Percentiles rank a stretch among this genome's conserved stretches.
These are phyloP conservation scores for Hymenoscyphus albidus DNA, from an alignment of 2,329 filamentous ascomycete species.

Conservation along the genomic window DNA sequence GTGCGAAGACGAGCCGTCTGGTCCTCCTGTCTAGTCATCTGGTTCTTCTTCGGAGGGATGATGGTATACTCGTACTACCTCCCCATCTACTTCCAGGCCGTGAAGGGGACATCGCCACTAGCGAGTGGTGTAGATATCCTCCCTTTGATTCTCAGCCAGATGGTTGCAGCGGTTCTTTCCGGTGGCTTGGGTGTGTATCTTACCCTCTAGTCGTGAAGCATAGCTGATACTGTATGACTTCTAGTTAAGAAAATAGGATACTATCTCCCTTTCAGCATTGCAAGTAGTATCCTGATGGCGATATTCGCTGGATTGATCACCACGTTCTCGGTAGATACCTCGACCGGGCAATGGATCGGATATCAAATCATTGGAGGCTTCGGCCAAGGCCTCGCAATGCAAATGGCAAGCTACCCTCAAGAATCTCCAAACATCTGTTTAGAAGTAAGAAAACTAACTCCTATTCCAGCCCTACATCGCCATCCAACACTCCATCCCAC, in stretches of 20 bases:
- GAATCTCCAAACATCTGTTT: not conserved
- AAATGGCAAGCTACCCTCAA: conserved; percentile 25
- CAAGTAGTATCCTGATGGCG: conserved; percentile 28
- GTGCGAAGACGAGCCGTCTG: conserved; percentile 23
- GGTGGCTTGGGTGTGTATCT: conserved; percentile 14
- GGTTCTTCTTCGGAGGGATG: conserved; percentile 13
- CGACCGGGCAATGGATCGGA: conserved; percentile 17
- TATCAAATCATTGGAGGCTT: conserved; percentile 22
- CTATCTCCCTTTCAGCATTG: conserved; percentile 31
- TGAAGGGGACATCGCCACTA: conserved; percentile 25
- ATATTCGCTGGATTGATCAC: conserved; percentile 34
- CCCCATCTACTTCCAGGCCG: conserved; percentile 34
- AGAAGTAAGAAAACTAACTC: not conserved
- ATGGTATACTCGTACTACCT: conserved; percentile 18
- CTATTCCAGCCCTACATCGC: conserved; percentile 14
- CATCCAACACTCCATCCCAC: not conserved
- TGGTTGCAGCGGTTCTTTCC: conserved; percentile 17
- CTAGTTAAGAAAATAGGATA: conserved; percentile 35
- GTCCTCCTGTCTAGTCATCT: conserved; percentile 11
- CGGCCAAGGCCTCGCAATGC: conserved; percentile 15
- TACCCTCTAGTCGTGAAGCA: not conserved
- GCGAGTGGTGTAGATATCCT: conserved; percentile 30
- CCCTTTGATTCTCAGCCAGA: conserved; percentile 19
- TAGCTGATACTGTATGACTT: conserved; percentile 33
- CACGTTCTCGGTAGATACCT: conserved; percentile 24